Evolutionary conservation across 352 stramenopile species (phyloP).

Genomic region (Pythium utonaiense): DNA sequence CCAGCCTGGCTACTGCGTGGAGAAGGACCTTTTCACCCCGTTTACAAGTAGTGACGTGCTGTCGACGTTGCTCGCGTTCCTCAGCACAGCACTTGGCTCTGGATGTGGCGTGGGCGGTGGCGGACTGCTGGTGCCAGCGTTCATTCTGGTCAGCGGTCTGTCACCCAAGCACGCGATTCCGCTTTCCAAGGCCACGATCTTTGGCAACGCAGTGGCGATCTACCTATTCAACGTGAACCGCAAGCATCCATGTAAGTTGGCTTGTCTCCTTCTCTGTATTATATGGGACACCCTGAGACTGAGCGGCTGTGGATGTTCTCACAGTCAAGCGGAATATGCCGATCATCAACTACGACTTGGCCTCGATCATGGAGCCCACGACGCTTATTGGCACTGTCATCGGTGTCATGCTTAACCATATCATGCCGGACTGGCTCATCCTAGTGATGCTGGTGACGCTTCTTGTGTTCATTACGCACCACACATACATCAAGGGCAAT

Average conservation of each 20-base stretch:
- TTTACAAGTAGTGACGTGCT: slow-evolving; percentile 68
- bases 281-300: neutral
- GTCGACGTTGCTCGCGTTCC: slow-evolving; percentile 64
- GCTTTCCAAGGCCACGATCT: slow-evolving; percentile 96
- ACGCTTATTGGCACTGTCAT: slow-evolving; percentile 77
- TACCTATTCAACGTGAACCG: slow-evolving; percentile 93
- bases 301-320: too few relatives aligned
- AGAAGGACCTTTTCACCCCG: slow-evolving; percentile 77
- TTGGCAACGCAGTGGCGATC: slow-evolving; percentile 94
- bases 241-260: slow-evolving; percentile 85
- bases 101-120: slow-evolving; percentile 92
- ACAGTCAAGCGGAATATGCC: slow-evolving; percentile 82
- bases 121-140: slow-evolving; percentile 96
- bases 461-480: slow-evolving; percentile 70
- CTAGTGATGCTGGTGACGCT: slow-evolving; percentile 70
- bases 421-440: slow-evolving; percentile 84
- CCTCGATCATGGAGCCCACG: slow-evolving; percentile 97
- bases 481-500: slow-evolving; percentile 63
- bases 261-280: neutral
- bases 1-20: slow-evolving; percentile 57
- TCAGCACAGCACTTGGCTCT: slow-evolving; percentile 89
- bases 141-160: slow-evolving; percentile 93
- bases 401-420: slow-evolving; percentile 81
- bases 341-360: slow-evolving; percentile 97
- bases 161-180: slow-evolving; percentile 95